These are phyloP conservation scores for Torulaspora pretoriensis DNA, from an alignment of 1,139 yeast genomes.

Conservation along the genomic window DNA sequence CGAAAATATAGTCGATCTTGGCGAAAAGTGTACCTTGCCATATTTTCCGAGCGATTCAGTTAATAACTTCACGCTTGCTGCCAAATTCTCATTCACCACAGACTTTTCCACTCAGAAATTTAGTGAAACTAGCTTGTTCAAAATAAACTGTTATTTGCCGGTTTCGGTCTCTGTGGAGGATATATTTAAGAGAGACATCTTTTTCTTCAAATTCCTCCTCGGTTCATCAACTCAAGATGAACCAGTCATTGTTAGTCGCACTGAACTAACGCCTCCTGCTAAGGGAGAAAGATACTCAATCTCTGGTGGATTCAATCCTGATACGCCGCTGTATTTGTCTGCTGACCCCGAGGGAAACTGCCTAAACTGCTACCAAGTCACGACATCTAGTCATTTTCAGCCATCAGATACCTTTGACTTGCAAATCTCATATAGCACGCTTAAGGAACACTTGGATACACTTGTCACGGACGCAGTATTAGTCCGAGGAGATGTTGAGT, in stretches of 20 bases:
- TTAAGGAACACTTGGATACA: constrained; percentile 29
- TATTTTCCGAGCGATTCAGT: constrained; percentile 21
- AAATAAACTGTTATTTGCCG: constrained; percentile 26
- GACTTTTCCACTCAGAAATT: constrained; percentile 9
- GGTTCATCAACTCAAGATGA: constrained; percentile 27
- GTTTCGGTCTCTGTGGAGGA: constrained; percentile 36
- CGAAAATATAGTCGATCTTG: constrained; percentile 5
- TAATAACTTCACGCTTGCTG: constrained; percentile 19
- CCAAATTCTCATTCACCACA: constrained; percentile 12
- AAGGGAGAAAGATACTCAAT: constrained; percentile 17
- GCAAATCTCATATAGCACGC: constrained; percentile 24
- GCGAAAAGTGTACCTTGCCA: constrained; percentile 9
- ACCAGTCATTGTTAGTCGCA: constrained; percentile 25
- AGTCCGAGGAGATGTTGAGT: constrained; percentile 27
- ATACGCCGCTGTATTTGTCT: constrained; percentile 18
- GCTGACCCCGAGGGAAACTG: constrained; percentile 24
- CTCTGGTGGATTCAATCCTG: constrained; percentile 22
- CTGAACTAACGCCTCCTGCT: constrained; percentile 15
- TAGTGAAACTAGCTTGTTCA: constrained; percentile 17
- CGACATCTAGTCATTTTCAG: constrained; percentile 16
- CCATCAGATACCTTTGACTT: constrained; percentile 24
- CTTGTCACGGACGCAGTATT: constrained; percentile 30
- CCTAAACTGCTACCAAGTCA: constrained; percentile 27
- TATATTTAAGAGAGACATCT: constrained; percentile 28
- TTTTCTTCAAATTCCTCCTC: constrained; percentile 32